Base-by-base conservation (phyloP, 2,329 filamentous ascomycete species). In the Chaetomium sp. region DNA sequence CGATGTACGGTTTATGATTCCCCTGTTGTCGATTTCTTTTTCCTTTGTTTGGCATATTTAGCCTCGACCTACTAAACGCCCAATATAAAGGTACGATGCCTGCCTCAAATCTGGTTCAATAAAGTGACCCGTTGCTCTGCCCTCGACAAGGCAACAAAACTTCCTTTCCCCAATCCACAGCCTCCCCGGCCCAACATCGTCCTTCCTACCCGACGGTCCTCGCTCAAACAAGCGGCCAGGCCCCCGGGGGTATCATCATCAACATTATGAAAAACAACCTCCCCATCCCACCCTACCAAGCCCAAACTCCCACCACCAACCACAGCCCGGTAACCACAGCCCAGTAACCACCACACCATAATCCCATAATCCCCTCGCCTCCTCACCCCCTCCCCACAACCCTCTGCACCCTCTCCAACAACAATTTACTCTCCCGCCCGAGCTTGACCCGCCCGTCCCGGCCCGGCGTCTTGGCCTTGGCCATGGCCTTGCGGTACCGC, bases 331-430 rank as follows among this genome's bases (percentile, higher is more conserved):
- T n/a, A n/a, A n/a, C 29, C 27, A 10, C 12, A 29, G 9, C 1
- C 25, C 25, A 54, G 7, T 31, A 49, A 38, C 33, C 33, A 38
- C 12, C 35, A 2, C 10, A 3, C 31, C 31, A 33, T 6, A 9
- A 33, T 2, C 12, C 12, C 8, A 33, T 9, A n/a, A n/a, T 33
- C 49, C 19, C 16, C 49, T 7, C 4, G 3, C 6, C 13, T 29
- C 42, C 13, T 33, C 47, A 60, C 13, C 51, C 45, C 31, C 79
- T 74, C 2, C 81, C 83, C 67, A 95, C 85, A 76, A 96, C 81
- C 74, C 82, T 87, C 81, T 89, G 89, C 38, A 94, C 89, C 78
- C 89, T 91, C 72, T 92, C 90, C 63, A 97, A 79, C 71, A 97
- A 72, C 45, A 94, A 82, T 38, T 83, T 84, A 71, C 92, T 93